Conservation (phyloP, 805 yeast genomes). For the Candida ascalaphidarum region DNA sequence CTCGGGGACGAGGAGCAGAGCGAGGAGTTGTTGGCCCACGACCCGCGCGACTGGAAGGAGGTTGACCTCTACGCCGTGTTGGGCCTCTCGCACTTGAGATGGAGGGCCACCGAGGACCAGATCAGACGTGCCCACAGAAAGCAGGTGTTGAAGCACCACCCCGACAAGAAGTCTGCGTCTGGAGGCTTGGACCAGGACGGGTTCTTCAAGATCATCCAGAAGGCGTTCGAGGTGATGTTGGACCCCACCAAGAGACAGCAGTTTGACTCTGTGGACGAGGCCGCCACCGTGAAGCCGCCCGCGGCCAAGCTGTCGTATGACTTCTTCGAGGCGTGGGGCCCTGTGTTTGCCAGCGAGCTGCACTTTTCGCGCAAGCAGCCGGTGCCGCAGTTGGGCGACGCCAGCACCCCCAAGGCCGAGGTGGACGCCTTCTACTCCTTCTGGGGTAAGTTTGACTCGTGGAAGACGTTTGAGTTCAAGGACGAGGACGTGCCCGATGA, state of each 20-base stretch:
- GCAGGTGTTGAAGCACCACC: conserved; percentile 94
- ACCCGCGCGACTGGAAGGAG: conserved; percentile 97
- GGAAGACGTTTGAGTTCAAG: conserved; percentile 96
- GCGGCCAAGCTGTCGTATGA: conserved; percentile 57
- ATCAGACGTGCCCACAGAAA: conserved; percentile 95
- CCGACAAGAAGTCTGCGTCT: conserved; percentile 91
- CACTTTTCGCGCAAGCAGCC: conserved; percentile 91
- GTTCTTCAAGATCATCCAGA: conserved; percentile 95
- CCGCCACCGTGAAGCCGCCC: conserved; percentile 81
- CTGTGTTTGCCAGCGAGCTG: conserved; percentile 82
- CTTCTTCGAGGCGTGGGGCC: conserved; percentile 88
- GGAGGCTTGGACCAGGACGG: conserved; percentile 91
- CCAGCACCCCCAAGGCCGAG: conserved; percentile 61
- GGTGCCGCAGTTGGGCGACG: conserved; percentile 72
- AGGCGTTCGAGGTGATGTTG: conserved; percentile 84
- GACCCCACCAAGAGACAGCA: conserved; percentile 85
- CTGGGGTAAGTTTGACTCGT: conserved; percentile 92
- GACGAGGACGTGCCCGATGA: conserved; percentile 99
- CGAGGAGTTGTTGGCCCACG: conserved; percentile 69
- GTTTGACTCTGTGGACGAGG: conserved; percentile 90
- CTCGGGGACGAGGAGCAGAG: conserved; percentile 68
- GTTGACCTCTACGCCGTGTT: conserved; percentile 95
- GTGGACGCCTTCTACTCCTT: conserved; percentile 85
- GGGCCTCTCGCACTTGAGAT: conserved; percentile 87
- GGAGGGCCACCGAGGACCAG: conserved; percentile 86